A percentile compares a stretch with the other conserved stretches of the same genome.
Conservation (phyloP, 2,329 filamentous ascomycete species). For the Sclerotinia spermophila region DNA sequence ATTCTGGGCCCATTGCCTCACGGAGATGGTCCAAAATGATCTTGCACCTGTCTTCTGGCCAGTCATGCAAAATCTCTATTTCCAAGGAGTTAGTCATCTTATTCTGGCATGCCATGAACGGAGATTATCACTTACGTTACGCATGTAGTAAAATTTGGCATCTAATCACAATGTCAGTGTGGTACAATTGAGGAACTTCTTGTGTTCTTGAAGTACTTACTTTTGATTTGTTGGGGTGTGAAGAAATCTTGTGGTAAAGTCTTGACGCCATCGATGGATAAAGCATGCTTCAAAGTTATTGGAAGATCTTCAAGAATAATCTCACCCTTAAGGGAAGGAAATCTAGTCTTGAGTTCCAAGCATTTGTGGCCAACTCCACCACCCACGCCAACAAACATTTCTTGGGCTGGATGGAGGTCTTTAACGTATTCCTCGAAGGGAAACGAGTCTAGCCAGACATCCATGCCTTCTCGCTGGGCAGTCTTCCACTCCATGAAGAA, state of each 20-base stretch:
- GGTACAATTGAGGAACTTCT: not conserved
- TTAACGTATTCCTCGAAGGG: not conserved
- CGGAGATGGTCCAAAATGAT: slow-evolving; percentile 15
- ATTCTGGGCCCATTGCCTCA: slow-evolving; percentile 5
- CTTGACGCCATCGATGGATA: slow-evolving; percentile 35
- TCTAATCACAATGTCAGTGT: not conserved
- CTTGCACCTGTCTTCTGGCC: slow-evolving; percentile 35
- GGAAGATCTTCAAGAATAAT: slow-evolving; percentile 43
- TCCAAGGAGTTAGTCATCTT: not conserved
- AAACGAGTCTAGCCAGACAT: slow-evolving; percentile 6
- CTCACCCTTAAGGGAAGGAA: slow-evolving; percentile 36
- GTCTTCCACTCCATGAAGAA: slow-evolving; percentile 4
- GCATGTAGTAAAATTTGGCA: slow-evolving; percentile 39
- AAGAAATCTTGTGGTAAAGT: slow-evolving; percentile 35
- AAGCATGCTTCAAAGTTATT: slow-evolving; percentile 30
- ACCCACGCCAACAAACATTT: slow-evolving; percentile 42
- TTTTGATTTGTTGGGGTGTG: slow-evolving; percentile 32
- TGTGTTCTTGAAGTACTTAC: not conserved
- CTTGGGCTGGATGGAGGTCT: not conserved
- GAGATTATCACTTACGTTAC: slow-evolving; percentile 22
- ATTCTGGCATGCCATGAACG: not conserved
- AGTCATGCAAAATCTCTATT: slow-evolving; percentile 40
- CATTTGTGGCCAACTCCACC: slow-evolving; percentile 42
- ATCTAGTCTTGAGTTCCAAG: slow-evolving; percentile 35
- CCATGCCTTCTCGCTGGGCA: not conserved